Evolutionary conservation across 805 yeast genomes (phyloP), one percentile per base, ranked within the genome.

Genomic region (Tetrapisispora iriomotensis): DNA sequence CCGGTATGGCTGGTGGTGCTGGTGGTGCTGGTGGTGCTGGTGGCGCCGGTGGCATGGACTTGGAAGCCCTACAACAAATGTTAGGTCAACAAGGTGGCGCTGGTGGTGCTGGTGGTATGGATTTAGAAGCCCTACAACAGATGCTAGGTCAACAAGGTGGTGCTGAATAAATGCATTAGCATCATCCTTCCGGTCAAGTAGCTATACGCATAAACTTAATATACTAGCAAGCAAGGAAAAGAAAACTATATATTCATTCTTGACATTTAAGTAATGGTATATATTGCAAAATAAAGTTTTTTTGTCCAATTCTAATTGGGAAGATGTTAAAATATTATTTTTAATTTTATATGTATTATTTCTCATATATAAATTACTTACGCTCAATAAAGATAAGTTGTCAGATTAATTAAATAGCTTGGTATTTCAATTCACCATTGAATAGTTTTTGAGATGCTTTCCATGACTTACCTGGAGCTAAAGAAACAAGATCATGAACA

Each of bases 401-500:
- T 13, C 6, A 18, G 3, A 35, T 12, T 19, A n/a, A 10, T 32
- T 53, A 68, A 35, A 72, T 58, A 14, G 78, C 68, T 58, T 79
- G 86, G 38, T 73, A 71, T 42, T 74, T 72, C 47, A 81, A 71
- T 21, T 72, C 76, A 36, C 82, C 85, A 41, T 72, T 67, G 48
- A 68, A 67, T 24, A 61, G 47, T 28, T 60, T 72, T 64, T 86
- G 95, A 24, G 77, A 64, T 13, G 78, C 96, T 12, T 63, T 61
- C 95, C 95, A 88, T 45, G 68, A 68, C 44, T 71, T 72, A 38
- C 92, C 90, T n/a, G 90, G 79, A 36, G 65, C 60, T 49, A 92
- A 68, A 19, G 60, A 63, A 19, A 74, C 67, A 55, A 82, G 81
- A 34, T 79, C 77, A 42, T 74, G 70, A 29, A 92, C 97, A 49